A percentile compares a stretch with the other conserved stretches of the same genome.
Evolutionary conservation across 208 protist species (phyloP).

Genomic region (Phytomonas francai): DNA sequence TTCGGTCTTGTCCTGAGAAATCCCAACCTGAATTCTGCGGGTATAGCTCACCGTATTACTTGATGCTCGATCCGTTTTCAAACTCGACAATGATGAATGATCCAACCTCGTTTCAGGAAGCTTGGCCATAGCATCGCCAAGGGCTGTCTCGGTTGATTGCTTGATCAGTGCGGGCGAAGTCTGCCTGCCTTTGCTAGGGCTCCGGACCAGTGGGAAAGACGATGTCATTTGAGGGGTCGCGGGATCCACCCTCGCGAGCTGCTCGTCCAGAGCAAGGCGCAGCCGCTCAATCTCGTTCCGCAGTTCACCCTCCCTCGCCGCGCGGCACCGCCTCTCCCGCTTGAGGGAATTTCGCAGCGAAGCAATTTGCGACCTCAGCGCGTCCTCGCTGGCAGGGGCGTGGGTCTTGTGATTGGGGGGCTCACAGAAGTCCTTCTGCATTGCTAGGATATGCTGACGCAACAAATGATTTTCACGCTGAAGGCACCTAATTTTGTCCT

Average conservation of each 20-base stretch:
- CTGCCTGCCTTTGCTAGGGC: neutral
- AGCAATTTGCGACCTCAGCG: constrained; percentile 19
- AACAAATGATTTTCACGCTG: constrained; percentile 45
- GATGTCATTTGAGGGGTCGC: neutral
- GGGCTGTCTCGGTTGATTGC: neutral
- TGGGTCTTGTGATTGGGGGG: neutral
- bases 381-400: neutral
- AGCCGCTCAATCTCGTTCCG: constrained; percentile 23
- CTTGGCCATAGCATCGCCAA: neutral
- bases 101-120: neutral
- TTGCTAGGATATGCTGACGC: constrained; percentile 27
- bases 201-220: neutral
- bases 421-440: constrained; percentile 26
- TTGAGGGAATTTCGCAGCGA: constrained; percentile 32
- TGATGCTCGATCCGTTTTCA: neutral
- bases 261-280: constrained; percentile 10
- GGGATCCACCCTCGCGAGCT: neutral
- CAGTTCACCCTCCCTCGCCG: constrained; percentile 22
- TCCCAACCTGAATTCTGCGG: neutral
- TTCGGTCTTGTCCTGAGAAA: neutral
- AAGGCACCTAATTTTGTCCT: constrained; percentile 16
- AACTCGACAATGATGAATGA: neutral
- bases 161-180: neutral
- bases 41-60: neutral
- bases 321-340: constrained; percentile 25